Evolutionary conservation across 768 basidiomycete species (phyloP).

Genomic region (Neoboletus magnificus): DNA sequence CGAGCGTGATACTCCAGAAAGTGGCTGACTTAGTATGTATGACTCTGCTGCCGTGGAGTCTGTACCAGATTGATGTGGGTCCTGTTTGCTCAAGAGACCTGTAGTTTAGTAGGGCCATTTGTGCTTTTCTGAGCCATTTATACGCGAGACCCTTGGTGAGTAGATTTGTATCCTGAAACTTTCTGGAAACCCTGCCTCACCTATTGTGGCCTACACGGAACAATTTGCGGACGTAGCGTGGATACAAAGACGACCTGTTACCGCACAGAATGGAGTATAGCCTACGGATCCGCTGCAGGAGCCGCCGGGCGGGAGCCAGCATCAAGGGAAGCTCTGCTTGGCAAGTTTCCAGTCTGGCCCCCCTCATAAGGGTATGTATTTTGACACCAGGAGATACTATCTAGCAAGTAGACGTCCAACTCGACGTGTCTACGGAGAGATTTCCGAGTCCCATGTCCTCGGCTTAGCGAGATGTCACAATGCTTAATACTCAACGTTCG

Average conservation of each 20-base stretch:
- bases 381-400: neutral
- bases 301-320: too few species aligned
- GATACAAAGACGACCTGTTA: neutral
- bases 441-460: neutral
- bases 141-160: neutral
- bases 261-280: neutral
- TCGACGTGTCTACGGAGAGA: neutral
- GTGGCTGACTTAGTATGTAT: slow-evolving; percentile 1
- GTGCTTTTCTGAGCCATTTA: neutral
- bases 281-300: neutral
- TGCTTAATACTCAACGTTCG: neutral
- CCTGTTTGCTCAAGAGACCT: neutral
- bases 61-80: neutral
- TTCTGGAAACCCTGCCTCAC: neutral
- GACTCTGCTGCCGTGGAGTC: neutral
- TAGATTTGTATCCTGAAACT: neutral
- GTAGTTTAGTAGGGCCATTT: neutral
- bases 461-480: neutral
- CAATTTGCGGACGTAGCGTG: neutral
- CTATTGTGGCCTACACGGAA: neutral
- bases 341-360: neutral
- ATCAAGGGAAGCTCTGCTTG: neutral
- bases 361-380: neutral
- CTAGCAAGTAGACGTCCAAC: neutral
- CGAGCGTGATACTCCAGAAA: neutral